Evolutionary conservation across 2,329 filamentous ascomycete species (phyloP).

Genomic region (Penicillium sp.): DNA sequence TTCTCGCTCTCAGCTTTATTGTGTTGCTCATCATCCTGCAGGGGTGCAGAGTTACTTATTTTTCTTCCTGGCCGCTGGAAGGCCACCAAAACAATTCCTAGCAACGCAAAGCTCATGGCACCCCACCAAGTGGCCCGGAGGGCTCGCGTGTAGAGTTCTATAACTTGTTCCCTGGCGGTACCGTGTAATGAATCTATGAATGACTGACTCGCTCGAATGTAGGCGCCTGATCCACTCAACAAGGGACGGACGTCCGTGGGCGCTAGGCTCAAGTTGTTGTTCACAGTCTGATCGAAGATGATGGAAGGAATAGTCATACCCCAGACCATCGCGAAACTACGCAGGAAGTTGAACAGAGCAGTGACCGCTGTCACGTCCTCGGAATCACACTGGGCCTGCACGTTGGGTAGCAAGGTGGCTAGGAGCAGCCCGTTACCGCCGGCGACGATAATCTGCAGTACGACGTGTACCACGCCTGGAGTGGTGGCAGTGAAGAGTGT

Average conservation of each 20-base stretch:
- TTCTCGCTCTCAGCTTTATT: neutral
- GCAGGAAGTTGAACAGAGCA: neutral
- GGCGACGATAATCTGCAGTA: neutral
- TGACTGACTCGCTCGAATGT: neutral
- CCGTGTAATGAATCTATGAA: neutral
- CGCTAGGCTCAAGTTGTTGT: neutral
- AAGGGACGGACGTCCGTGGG: neutral
- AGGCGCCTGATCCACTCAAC: neutral
- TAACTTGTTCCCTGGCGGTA: neutral
- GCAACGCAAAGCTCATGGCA: neutral
- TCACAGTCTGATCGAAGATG: neutral
- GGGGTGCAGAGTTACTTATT: neutral
- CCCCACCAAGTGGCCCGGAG: neutral
- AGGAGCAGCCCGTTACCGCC: neutral
- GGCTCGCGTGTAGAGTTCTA: neutral
- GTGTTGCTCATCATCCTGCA: neutral
- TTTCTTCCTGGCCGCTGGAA: neutral
- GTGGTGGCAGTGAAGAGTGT: neutral
- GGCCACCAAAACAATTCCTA: neutral
- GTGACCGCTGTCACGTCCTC: neutral
- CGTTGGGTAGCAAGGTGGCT: neutral
- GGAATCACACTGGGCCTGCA: neutral
- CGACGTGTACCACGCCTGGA: neutral
- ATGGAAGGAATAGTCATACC: neutral
- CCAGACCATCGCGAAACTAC: neutral